Conservation (phyloP, 129 eudicot genomes). For the Chrysanthemum seticuspe region DNA sequence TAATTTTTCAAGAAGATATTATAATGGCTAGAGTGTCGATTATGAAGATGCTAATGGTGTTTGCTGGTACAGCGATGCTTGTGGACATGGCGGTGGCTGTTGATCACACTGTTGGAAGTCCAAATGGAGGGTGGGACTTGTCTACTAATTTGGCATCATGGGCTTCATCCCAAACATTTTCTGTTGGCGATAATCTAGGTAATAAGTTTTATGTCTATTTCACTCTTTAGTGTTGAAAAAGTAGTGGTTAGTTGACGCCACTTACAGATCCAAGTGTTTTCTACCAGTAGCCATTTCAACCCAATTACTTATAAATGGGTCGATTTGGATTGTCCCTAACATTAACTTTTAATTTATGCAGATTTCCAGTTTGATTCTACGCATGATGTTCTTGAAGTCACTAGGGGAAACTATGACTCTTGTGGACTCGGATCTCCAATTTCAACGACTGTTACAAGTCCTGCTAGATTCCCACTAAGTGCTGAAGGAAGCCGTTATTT, state of each 20-base stretch:
- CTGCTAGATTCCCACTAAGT: slow-evolving; percentile 43
- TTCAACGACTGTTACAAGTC: slow-evolving; percentile 33
- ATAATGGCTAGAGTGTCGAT: slow-evolving; percentile 32
- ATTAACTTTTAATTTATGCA: neutral
- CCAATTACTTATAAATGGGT: neutral
- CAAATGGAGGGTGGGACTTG: slow-evolving; percentile 59
- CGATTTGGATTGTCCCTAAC: neutral
- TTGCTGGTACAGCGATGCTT: slow-evolving; percentile 40
- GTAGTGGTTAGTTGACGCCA: too few species aligned
- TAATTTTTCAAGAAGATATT: neutral
- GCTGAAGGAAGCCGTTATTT: slow-evolving; percentile 58
- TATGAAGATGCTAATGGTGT: slow-evolving; percentile 33
- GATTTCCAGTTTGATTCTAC: slow-evolving; percentile 28
- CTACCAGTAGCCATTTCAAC: neutral
- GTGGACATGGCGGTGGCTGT: slow-evolving; percentile 39
- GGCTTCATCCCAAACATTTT: slow-evolving; percentile 55
- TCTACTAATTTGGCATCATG: slow-evolving; percentile 42
- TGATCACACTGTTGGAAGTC: slow-evolving; percentile 57
- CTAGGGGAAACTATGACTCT: slow-evolving; percentile 42
- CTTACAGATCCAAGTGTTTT: neutral
- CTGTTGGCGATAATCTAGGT: slow-evolving; percentile 64
- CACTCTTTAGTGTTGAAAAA: neutral
- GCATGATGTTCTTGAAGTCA: slow-evolving; percentile 65
- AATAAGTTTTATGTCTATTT: neutral
- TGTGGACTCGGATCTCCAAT: slow-evolving; percentile 42